phyloP scores from a whole-genome alignment of 164 flowering plant genomes.

The Vitis labrusca region DNA sequence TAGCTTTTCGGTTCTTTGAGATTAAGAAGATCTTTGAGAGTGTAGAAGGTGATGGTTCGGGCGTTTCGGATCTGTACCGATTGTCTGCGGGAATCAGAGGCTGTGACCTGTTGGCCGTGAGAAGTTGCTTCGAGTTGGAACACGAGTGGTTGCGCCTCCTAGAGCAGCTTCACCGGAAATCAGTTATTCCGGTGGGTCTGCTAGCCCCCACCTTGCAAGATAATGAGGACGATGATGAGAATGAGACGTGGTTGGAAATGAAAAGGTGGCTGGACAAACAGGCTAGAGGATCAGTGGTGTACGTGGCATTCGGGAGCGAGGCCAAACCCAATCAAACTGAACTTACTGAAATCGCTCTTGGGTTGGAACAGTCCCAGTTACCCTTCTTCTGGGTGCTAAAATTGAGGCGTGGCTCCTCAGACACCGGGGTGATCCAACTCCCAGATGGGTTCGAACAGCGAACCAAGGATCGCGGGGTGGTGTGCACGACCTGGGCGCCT shows the following conservation, averaged over 20 bases:
- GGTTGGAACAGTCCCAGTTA: constrained; percentile 7
- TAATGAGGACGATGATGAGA: not conserved
- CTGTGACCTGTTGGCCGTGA: not conserved
- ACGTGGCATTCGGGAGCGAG: constrained; percentile 36
- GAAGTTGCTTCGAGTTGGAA: constrained; percentile 23
- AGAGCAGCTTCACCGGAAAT: constrained; percentile 11
- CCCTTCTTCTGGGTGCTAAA: too few relatives aligned
- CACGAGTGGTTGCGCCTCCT: constrained; percentile 21
- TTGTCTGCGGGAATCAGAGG: not conserved
- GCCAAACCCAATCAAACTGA: constrained; percentile 14
- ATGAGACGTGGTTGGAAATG: constrained; percentile 11
- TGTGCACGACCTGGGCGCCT: too few relatives aligned
- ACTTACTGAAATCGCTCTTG: constrained; percentile 29
- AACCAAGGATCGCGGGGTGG: too few relatives aligned
- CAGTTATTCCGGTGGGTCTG: constrained; percentile 26
- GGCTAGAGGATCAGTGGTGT: constrained; percentile 16
- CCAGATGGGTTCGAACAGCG: too few relatives aligned
- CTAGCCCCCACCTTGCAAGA: constrained; percentile 13
- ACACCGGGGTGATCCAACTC: too few relatives aligned
- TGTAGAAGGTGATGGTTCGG: constrained; percentile 1
- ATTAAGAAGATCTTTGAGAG: not conserved
- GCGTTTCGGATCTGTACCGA: constrained; percentile 8
- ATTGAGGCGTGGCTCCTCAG: too few relatives aligned
- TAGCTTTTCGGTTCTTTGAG: constrained; percentile 19
- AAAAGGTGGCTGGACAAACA: constrained; percentile 24